Evolutionary conservation across 441 rosid species (phyloP).

Genomic region (Gossypium schwendimanii): DNA sequence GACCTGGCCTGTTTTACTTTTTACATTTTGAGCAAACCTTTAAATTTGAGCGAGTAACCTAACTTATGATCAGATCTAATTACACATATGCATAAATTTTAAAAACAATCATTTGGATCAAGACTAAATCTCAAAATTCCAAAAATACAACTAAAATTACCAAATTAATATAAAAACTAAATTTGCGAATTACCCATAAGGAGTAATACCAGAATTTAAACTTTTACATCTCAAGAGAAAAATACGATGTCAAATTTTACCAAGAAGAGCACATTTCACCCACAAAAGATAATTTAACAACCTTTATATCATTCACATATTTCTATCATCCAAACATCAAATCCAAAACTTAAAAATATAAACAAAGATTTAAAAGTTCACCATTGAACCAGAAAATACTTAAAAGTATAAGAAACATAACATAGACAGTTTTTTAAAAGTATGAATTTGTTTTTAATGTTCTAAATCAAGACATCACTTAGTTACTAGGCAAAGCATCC

Average conservation of each 20-base stretch:
- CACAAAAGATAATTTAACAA: not conserved
- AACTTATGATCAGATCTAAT: no score
- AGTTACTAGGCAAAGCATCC: not conserved
- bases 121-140: no score
- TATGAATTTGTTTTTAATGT: not conserved
- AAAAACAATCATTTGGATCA: no score
- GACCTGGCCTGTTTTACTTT: no score
- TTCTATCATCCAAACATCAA: not conserved
- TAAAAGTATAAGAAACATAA: not conserved
- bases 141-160: no score
- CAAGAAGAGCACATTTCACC: not conserved
- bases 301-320: not conserved
- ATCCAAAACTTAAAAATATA: not conserved
- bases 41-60: rapidly evolving
- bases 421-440: not conserved
- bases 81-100: no score
- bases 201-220: not conserved
- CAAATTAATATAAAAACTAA: no score
- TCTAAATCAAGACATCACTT: slow-evolving; percentile 4
- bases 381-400: not conserved
- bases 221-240: no score
- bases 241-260: not conserved
- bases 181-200: not conserved
- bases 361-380: not conserved
- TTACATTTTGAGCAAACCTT: no score